A percentile compares a stretch with the other conserved stretches of the same genome.
Conservation (phyloP, 352 stramenopile genomes). For the Phytopythium aichiense region DNA sequence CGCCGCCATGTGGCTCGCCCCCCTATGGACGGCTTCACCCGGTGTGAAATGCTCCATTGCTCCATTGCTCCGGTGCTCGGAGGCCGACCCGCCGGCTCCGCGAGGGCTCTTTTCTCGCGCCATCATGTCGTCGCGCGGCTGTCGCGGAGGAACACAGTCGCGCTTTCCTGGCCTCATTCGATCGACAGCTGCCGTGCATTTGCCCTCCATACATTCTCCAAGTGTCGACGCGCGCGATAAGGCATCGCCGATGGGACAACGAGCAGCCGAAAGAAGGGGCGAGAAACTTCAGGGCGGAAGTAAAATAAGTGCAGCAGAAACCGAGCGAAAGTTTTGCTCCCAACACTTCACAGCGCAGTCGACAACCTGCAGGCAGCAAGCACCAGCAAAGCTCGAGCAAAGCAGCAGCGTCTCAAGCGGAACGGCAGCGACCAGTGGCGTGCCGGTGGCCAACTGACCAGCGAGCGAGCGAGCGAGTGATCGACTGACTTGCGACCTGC, state of each 20-base stretch:
- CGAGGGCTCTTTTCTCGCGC: not conserved
- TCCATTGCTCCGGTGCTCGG: no score
- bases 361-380: not conserved
- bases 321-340: not conserved
- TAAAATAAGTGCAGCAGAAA: not conserved
- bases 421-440: not conserved
- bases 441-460: no score
- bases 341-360: not conserved
- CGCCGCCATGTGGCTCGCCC: not conserved
- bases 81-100: no score
- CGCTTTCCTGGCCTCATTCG: conserved; percentile 2
- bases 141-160: not conserved
- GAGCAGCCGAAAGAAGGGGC: not conserved
- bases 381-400: no score
- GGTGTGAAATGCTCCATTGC: no score
- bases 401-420: no score
- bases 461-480: no score
- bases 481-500: not conserved
- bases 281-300: not conserved
- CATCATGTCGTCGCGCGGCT: not conserved
- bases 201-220: not conserved
- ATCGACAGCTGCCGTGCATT: conserved; percentile 1
- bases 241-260: conserved; percentile 2
- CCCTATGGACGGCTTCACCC: no score
- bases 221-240: not conserved